A percentile compares a stretch with the other conserved stretches of the same genome.
Conservation (phyloP, 495 filamentous ascomycete species). For the Aspergillus incahuasiensis region DNA sequence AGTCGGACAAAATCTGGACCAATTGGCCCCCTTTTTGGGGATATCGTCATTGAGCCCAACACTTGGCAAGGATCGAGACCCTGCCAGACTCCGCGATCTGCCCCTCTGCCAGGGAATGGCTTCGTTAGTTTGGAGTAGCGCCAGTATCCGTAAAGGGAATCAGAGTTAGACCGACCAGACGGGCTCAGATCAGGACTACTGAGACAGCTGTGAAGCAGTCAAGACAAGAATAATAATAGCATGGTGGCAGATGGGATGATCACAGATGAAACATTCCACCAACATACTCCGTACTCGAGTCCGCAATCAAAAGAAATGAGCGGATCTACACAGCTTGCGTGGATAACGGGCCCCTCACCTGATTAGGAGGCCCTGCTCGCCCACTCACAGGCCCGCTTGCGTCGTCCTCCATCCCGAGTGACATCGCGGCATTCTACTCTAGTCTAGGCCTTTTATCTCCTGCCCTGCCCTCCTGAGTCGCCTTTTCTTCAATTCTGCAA, state of each 20-base stretch:
- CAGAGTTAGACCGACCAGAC: too few species aligned
- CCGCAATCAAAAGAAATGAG: not conserved
- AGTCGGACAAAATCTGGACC: constrained; percentile 2
- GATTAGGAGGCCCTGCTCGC: constrained; percentile 8
- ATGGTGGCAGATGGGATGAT: too few species aligned
- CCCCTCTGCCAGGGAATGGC: not conserved
- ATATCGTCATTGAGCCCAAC: constrained; percentile 7
- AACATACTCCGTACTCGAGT: not conserved
- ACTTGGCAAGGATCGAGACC: constrained; percentile 24
- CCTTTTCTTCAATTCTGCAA: not conserved
- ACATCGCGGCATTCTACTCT: constrained; percentile 6
- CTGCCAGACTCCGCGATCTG: constrained; percentile 16
- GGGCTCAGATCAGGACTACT: too few species aligned
- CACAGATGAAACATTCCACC: too few species aligned
- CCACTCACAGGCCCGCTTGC: constrained; percentile 15
- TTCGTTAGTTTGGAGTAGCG: too few species aligned
- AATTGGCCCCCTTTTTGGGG: not conserved
- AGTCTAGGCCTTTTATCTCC: constrained; percentile 5
- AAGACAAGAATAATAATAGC: too few species aligned
- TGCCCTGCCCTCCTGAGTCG: not conserved
- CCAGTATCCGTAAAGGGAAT: too few species aligned
- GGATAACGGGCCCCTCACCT: constrained; percentile 23
- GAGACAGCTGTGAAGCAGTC: too few species aligned
- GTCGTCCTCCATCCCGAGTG: not conserved
- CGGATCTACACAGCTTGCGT: constrained; percentile 26